Evolutionary conservation across 352 stramenopile genomes (phyloP).

Genomic region (Phytophthora pistaciae): DNA sequence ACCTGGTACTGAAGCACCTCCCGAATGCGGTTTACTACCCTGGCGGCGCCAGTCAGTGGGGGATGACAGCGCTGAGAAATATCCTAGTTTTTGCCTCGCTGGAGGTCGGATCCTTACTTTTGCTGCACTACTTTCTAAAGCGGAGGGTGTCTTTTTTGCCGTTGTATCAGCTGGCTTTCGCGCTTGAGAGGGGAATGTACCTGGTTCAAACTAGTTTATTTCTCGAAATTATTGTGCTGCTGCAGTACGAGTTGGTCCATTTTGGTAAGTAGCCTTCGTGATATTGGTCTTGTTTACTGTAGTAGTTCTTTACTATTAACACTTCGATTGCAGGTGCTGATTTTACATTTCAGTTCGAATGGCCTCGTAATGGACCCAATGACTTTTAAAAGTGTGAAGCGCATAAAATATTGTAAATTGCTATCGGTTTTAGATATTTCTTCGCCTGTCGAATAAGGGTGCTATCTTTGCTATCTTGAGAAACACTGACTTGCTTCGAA

Average conservation of each 20-base stretch:
- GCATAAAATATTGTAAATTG: too few relatives aligned
- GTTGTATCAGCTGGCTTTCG: conserved; percentile 45
- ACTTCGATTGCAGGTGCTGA: conserved; percentile 15
- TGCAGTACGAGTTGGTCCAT: conserved; percentile 27
- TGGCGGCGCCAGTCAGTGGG: conserved; percentile 10
- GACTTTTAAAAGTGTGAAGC: too few relatives aligned
- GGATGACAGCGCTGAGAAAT: neutral
- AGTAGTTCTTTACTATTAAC: too few relatives aligned
- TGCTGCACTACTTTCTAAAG: conserved; percentile 28
- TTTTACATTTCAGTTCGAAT: conserved; percentile 14
- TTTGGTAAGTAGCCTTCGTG: conserved; percentile 9
- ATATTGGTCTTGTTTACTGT: too few relatives aligned
- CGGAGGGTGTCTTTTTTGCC: conserved; percentile 37
- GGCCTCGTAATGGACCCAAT: too few relatives aligned
- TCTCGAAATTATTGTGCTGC: conserved; percentile 2
- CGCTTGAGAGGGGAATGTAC: conserved; percentile 35
- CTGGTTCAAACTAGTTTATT: neutral
- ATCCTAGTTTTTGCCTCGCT: conserved; percentile 33
- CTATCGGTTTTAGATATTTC: too few relatives aligned
- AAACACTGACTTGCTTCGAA: too few relatives aligned
- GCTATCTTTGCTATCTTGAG: too few relatives aligned
- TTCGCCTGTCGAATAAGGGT: too few relatives aligned
- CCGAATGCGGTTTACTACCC: conserved; percentile 47
- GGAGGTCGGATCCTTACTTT: conserved; percentile 39
- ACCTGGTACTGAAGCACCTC: conserved; percentile 37